Evolutionary conservation across 1,139 yeast genomes (phyloP).

Genomic region (Suhomyces maxii): DNA sequence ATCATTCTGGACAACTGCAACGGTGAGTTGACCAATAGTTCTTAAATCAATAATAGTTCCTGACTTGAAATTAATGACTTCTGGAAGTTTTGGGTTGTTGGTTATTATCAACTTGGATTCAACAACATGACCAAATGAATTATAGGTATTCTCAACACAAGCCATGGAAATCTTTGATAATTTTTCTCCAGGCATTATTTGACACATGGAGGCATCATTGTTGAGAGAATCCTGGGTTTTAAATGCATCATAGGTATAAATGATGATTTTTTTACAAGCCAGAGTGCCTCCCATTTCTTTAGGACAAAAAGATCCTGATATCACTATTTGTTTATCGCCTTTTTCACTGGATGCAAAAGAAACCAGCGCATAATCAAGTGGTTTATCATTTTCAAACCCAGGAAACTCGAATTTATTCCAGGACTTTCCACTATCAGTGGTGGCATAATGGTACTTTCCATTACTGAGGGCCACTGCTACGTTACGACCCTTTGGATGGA

Average conservation of each 20-base stretch:
- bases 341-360: too few relatives aligned
- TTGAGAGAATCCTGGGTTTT: too few relatives aligned
- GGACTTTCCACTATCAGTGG: slow-evolving; percentile 57
- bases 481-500: slow-evolving; percentile 46
- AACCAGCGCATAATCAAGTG: background rate
- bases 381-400: slow-evolving; percentile 2
- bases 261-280: too few relatives aligned
- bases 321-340: too few relatives aligned
- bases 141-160: slow-evolving; percentile 47
- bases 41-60: slow-evolving; percentile 49
- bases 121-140: slow-evolving; percentile 45
- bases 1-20: slow-evolving; percentile 53
- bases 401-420: slow-evolving; percentile 49
- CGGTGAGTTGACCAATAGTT: slow-evolving; percentile 52
- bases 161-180: slow-evolving; percentile 38
- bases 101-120: slow-evolving; percentile 46
- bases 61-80: slow-evolving; percentile 26
- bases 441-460: slow-evolving; percentile 43
- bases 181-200: slow-evolving; percentile 16
- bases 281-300: too few relatives aligned
- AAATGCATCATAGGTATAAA: too few relatives aligned
- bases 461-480: slow-evolving; percentile 56
- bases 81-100: slow-evolving; percentile 43
- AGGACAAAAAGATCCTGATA: too few relatives aligned
- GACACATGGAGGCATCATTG: background rate